Conservation (phyloP, 345 rosid genomes). For the Populus alba region DNA sequence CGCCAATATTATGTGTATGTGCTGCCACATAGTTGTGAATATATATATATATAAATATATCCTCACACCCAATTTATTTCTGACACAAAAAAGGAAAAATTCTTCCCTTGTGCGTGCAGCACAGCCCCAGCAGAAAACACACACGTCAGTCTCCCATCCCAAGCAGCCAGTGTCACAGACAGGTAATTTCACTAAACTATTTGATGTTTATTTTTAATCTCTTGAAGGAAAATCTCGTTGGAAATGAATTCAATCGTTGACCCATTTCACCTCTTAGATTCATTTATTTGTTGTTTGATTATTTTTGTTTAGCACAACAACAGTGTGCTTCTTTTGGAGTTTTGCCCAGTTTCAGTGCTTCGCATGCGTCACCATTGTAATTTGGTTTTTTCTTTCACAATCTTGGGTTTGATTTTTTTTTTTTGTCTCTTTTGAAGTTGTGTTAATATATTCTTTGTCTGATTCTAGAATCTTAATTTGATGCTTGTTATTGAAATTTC, state of each 20-base stretch:
- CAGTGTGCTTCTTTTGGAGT: too few species aligned
- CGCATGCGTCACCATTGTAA: too few species aligned
- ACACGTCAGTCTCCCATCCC: background rate
- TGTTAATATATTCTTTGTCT: background rate
- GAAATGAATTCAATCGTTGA: too few species aligned
- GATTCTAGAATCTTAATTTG: background rate
- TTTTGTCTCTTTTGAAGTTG: background rate
- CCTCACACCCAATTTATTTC: background rate
- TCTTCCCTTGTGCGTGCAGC: background rate
- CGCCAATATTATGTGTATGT: conserved; percentile 7
- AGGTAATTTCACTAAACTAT: background rate
- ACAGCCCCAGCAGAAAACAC: background rate
- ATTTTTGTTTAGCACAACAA: too few species aligned
- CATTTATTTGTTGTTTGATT: background rate
- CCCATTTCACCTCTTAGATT: background rate
- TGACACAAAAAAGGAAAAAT: background rate
- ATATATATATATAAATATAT: too few species aligned
- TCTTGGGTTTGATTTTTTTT: background rate
- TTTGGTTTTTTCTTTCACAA: background rate
- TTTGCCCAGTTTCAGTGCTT: too few species aligned
- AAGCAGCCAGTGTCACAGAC: background rate
- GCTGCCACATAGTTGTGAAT: background rate
- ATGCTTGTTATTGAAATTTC: background rate
- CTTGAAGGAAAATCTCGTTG: background rate
- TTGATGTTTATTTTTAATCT: too few species aligned